phyloP scores from a whole-genome alignment of 352 stramenopile species.

The Pelagophyceae sp. region DNA sequence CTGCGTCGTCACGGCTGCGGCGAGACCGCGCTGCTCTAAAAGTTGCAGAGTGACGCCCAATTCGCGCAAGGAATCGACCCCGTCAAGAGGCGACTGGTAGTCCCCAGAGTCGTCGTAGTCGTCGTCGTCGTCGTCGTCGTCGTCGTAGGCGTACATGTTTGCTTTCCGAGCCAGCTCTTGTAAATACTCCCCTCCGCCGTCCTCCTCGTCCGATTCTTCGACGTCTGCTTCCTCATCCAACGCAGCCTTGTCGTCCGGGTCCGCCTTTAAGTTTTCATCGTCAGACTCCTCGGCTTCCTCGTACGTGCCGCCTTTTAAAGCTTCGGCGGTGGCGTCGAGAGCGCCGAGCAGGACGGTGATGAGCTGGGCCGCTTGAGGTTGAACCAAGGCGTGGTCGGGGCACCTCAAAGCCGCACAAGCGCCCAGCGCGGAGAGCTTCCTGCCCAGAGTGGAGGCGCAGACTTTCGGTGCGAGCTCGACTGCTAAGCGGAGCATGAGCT shows the following conservation, averaged over 20 bases:
- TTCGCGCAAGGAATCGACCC: slow-evolving; percentile 30
- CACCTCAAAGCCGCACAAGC: slow-evolving; percentile 78
- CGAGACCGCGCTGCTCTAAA: background rate
- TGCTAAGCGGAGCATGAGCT: slow-evolving; percentile 80
- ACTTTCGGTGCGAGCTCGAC: slow-evolving; percentile 68
- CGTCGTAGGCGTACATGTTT: slow-evolving; percentile 45
- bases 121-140: slow-evolving; percentile 82
- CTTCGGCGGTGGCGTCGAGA: slow-evolving; percentile 73
- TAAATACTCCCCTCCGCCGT: slow-evolving; percentile 38
- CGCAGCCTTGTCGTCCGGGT: slow-evolving; percentile 27
- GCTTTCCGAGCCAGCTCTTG: background rate
- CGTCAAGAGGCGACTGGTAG: slow-evolving; percentile 70
- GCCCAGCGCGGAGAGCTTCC: slow-evolving; percentile 82
- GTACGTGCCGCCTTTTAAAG: slow-evolving; percentile 57
- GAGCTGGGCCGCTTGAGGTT: background rate
- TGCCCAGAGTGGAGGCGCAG: slow-evolving; percentile 62
- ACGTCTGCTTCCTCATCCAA: slow-evolving; percentile 61
- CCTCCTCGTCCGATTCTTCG: slow-evolving; percentile 77
- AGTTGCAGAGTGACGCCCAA: background rate
- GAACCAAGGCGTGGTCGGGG: slow-evolving; percentile 28
- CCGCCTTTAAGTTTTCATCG: slow-evolving; percentile 27
- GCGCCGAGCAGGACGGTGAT: slow-evolving; percentile 55
- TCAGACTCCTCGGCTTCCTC: slow-evolving; percentile 49
- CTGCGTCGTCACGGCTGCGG: too few relatives aligned
- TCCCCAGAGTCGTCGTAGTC: slow-evolving; percentile 67